Evolutionary conservation across 805 yeast genomes (phyloP).

Genomic region (Yarrowia keelungensis): DNA sequence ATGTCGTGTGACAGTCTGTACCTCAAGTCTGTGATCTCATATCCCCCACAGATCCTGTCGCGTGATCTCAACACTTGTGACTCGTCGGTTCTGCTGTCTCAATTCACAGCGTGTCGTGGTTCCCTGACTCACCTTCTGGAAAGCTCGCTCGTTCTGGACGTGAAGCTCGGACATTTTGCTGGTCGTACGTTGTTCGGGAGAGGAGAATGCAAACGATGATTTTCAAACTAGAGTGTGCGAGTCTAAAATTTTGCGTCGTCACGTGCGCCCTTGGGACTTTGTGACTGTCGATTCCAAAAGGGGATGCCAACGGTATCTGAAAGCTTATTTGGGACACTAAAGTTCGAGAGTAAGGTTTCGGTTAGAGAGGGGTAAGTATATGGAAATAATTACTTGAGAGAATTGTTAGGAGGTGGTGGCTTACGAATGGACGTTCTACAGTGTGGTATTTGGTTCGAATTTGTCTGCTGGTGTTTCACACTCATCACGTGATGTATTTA

Average conservation of each 20-base stretch:
- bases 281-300: constrained; percentile 31
- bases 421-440: no score
- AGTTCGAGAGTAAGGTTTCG: constrained; percentile 2
- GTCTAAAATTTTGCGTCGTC: constrained; percentile 39
- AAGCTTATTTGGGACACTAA: background rate
- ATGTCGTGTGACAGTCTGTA: background rate
- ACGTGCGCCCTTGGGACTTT: constrained; percentile 32
- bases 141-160: constrained; percentile 99
- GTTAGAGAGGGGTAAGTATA: background rate
- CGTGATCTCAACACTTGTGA: constrained; percentile 2
- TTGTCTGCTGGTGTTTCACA: no score
- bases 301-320: constrained; percentile 5
- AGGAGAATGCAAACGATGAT: constrained; percentile 38
- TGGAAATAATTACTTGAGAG: background rate
- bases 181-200: constrained; percentile 38
- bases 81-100: background rate
- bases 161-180: constrained; percentile 79
- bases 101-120: constrained; percentile 1
- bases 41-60: background rate
- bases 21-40: background rate
- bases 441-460: no score
- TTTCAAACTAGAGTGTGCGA: constrained; percentile 32
- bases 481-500: no score
- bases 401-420: background rate
- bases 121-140: constrained; percentile 89